Percentiles rank a stretch among this genome's conserved stretches.
These are phyloP conservation scores for Hyaloscypha hepaticicola DNA, from an alignment of 495 filamentous ascomycete species.

Conservation along the genomic window DNA sequence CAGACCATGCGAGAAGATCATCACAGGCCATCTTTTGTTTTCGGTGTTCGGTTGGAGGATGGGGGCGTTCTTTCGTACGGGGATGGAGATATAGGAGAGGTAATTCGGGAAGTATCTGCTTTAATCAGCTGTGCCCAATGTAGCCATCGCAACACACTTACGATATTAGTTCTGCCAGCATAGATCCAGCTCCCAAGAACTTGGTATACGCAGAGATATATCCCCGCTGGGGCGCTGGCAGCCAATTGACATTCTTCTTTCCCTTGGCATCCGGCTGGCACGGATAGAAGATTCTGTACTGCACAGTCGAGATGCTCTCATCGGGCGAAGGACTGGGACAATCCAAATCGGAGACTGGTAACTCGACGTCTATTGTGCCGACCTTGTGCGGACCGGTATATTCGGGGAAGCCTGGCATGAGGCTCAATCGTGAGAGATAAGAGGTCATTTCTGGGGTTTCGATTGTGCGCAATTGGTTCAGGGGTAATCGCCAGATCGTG, in stretches of 20 bases:
- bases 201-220: constrained; percentile 66
- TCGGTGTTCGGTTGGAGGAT: constrained; percentile 32
- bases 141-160: constrained; percentile 39
- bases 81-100: constrained; percentile 65
- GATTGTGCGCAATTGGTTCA: not conserved
- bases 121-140: not conserved
- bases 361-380: constrained; percentile 72
- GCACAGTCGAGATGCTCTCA: constrained; percentile 58
- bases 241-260: constrained; percentile 54
- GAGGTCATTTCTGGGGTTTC: constrained; percentile 26
- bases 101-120: constrained; percentile 59
- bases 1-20: constrained; percentile 79
- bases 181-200: constrained; percentile 59
- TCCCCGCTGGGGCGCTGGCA: constrained; percentile 68
- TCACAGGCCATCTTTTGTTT: constrained; percentile 63
- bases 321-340: constrained; percentile 51
- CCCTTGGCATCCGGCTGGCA: constrained; percentile 42
- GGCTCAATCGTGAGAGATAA: constrained; percentile 46
- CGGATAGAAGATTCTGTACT: constrained; percentile 77
- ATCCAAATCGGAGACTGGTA: constrained; percentile 60
- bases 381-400: constrained; percentile 74
- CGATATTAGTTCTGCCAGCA: constrained; percentile 58
- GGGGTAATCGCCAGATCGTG: not conserved
- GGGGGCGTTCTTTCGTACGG: constrained; percentile 48
- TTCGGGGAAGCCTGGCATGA: constrained; percentile 61